Base-by-base conservation (phyloP, 2,329 filamentous ascomycete genomes). In the Cercospora sp. region DNA sequence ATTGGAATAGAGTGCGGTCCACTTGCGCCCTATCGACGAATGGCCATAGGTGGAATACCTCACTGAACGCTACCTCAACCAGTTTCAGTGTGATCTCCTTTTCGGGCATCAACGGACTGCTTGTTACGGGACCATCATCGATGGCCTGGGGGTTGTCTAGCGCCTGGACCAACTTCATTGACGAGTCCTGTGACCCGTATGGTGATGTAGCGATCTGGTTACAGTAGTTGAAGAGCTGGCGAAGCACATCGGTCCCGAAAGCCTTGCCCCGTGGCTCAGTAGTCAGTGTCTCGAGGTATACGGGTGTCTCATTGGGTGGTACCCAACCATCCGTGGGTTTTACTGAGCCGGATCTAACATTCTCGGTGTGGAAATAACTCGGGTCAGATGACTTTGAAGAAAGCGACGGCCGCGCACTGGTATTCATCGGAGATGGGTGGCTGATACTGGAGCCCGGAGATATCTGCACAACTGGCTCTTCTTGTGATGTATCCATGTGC, bases 261-360 rank as follows among this genome's bases (percentile, higher is more conserved):
- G 66, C 55, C 51, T 70, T 72, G 5, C 68, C 71, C 18, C 68
- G 68, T 21, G 70, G 70, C 59, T 72, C 70, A 8, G 55, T 65
- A 26, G 70, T 71, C 18, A 72, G 65, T 6, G 67, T 72, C 18
- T 66, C 61, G 18, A 72, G 28, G 12, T 51, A 59, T 1, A 34
- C 55, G 5, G 60, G 26, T 18, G 40, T 61, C 18, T 51, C 40
- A 28, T 51, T 30, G 10, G 40, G 9, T 8, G 57, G 60, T 12
- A 30, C 16, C 21, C 37, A 21, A 10, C 53, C 58, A 24, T 40
- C 37, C 10, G 28, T 32, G 32, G 32, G 51, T 40, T 51, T 58
- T 2, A 57, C n/a, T 5, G 51, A 34, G 6, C 28, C 12, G 5
- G 24, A 32, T 24, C 34, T 53, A 12, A 18, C 28, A 28, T 13